Conservation (phyloP, 1,284 basidiomycete species). For the Fomitopsis betulina region DNA sequence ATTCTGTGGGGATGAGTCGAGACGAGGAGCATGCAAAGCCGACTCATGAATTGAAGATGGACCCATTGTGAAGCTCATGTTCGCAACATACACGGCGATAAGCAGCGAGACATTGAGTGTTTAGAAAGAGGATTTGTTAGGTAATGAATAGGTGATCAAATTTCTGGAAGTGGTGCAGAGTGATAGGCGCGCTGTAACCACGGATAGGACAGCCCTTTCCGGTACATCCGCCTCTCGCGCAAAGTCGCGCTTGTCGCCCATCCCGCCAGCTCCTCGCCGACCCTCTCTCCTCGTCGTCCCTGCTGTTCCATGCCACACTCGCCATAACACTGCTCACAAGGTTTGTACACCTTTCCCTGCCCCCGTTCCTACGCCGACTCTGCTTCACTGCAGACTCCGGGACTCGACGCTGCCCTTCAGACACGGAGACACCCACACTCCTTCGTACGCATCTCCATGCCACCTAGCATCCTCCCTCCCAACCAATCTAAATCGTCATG, state of each 20-base stretch:
- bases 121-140: neutral
- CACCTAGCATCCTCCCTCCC: conserved; percentile 17
- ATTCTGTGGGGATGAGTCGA: no score
- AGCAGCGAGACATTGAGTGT: neutral
- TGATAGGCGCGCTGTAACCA: conserved; percentile 6
- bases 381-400: conserved; percentile 13
- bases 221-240: conserved; percentile 1
- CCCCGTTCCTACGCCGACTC: neutral
- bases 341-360: neutral
- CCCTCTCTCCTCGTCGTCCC: neutral
- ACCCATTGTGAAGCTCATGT: no score
- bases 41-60: no score
- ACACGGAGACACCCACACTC: conserved; percentile 18
- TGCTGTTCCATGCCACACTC: neutral
- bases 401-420: conserved; percentile 18
- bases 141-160: neutral
- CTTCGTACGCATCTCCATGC: conserved; percentile 25
- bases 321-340: neutral
- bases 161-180: neutral
- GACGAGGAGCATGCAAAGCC: neutral
- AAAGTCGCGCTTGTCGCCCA: conserved; percentile 1
- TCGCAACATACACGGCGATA: neutral
- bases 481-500: conserved; percentile 22
- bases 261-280: neutral
- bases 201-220: neutral